Evolutionary conservation across 2,329 filamentous ascomycete genomes (phyloP).

Genomic region (Nigrograna mackinnonii): DNA sequence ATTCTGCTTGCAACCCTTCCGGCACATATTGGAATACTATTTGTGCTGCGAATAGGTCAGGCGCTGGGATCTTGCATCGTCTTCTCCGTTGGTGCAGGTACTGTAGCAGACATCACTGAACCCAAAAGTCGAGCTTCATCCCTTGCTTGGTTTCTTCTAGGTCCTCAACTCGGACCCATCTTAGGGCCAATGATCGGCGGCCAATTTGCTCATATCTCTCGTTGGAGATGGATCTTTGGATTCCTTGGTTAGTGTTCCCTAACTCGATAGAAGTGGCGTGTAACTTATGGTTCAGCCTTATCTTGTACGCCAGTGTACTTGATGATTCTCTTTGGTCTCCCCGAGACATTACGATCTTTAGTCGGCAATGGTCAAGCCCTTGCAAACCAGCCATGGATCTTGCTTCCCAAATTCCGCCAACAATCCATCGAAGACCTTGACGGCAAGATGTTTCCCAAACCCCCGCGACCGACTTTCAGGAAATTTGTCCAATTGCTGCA

Average conservation of each 20-base stretch:
- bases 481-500: conserved; percentile 6
- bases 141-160: conserved; percentile 48
- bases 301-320: conserved; percentile 16
- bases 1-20: conserved; percentile 36
- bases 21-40: conserved; percentile 35
- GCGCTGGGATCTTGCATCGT: conserved; percentile 49
- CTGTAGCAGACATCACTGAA: conserved; percentile 47
- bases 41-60: conserved; percentile 34
- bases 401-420: conserved; percentile 24
- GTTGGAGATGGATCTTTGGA: conserved; percentile 52
- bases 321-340: conserved; percentile 4
- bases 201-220: conserved; percentile 34
- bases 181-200: conserved; percentile 50
- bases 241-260: conserved; percentile 34
- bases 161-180: conserved; percentile 49
- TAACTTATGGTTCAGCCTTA: neutral
- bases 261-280: conserved; percentile 13
- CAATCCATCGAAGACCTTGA: conserved; percentile 2
- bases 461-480: conserved; percentile 4
- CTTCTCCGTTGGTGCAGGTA: conserved; percentile 48
- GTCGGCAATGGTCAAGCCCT: conserved; percentile 3
- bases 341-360: conserved; percentile 5
- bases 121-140: conserved; percentile 44
- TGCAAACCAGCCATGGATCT: conserved; percentile 24
- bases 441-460: conserved; percentile 4